These are phyloP conservation scores for Globisporangium carolinianum DNA, from an alignment of 352 stramenopile species.

Conservation along the genomic window DNA sequence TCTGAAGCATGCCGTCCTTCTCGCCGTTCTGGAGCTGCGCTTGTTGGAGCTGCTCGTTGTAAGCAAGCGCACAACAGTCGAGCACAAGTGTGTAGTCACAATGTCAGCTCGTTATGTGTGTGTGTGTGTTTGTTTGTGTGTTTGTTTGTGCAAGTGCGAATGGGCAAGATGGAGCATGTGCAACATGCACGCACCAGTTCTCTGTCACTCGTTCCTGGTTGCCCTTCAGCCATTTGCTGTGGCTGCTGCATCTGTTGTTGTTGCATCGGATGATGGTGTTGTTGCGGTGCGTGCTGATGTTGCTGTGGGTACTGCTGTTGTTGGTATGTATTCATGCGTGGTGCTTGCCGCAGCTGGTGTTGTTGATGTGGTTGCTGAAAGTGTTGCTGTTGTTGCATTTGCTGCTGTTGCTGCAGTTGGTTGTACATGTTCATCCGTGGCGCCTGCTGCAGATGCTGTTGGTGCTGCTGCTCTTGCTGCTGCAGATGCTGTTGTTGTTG, in stretches of 20 bases:
- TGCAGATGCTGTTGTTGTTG: background rate
- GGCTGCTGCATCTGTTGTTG: background rate
- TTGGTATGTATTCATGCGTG: no score
- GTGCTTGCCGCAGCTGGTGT: no score
- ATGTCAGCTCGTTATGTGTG: no score
- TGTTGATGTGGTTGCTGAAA: no score
- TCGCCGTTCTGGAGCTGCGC: conserved; percentile 40
- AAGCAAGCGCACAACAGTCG: background rate
- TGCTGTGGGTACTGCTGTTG: background rate
- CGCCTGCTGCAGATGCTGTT: background rate
- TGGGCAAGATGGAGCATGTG: no score
- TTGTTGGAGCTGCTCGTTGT: conserved; percentile 14
- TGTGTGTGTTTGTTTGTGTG: no score
- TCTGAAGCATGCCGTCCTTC: conserved; percentile 42
- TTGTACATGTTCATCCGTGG: no score
- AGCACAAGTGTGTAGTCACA: no score
- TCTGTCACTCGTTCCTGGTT: background rate
- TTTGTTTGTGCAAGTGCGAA: background rate
- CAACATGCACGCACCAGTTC: no score
- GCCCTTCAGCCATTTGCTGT: background rate
- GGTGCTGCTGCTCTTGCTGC: conserved; percentile 3
- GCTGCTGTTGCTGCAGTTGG: no score
- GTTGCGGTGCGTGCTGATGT: background rate
- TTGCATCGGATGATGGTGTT: no score
- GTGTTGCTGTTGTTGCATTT: background rate